phyloP scores from a whole-genome alignment of 192 early-diverging fungal genomes.

The Backusella mclennaniae region DNA sequence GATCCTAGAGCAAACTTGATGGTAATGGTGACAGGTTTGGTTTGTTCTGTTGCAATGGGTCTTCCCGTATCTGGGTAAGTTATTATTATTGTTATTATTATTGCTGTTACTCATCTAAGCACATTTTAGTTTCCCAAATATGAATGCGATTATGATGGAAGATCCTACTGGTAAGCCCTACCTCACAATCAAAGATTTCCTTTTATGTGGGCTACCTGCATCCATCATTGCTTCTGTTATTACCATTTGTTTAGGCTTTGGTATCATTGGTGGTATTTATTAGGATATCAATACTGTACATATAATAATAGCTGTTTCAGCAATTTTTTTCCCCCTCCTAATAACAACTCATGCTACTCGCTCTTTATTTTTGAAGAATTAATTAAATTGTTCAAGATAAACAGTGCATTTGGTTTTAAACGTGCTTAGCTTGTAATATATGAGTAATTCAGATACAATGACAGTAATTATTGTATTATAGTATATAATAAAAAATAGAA shows the following conservation, averaged over 20 bases:
- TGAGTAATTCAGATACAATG: too few relatives aligned
- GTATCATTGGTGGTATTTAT: conserved; percentile 7
- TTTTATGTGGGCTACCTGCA: conserved; percentile 56
- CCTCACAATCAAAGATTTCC: conserved; percentile 59
- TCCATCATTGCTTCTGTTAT: conserved; percentile 18
- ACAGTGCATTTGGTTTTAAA: too few relatives aligned
- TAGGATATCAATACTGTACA: conserved; percentile 15
- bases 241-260: conserved; percentile 24
- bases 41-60: conserved; percentile 72
- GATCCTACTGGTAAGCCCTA: conserved; percentile 64
- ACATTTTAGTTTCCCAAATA: conserved; percentile 67
- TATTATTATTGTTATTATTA: background rate
- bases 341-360: too few relatives aligned
- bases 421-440: too few relatives aligned
- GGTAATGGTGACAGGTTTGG: conserved; percentile 55
- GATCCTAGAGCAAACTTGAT: conserved; percentile 62
- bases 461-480: too few relatives aligned
- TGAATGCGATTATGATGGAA: conserved; percentile 69
- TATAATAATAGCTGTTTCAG: background rate
- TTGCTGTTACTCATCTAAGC: background rate
- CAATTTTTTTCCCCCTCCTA: background rate
- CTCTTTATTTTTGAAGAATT: too few relatives aligned
- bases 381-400: too few relatives aligned
- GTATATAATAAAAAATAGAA: too few relatives aligned
- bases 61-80: conserved; percentile 49